These are phyloP conservation scores for Trichophyton benhamiae DNA, from an alignment of 2,329 filamentous ascomycete species.

Conservation along the genomic window DNA sequence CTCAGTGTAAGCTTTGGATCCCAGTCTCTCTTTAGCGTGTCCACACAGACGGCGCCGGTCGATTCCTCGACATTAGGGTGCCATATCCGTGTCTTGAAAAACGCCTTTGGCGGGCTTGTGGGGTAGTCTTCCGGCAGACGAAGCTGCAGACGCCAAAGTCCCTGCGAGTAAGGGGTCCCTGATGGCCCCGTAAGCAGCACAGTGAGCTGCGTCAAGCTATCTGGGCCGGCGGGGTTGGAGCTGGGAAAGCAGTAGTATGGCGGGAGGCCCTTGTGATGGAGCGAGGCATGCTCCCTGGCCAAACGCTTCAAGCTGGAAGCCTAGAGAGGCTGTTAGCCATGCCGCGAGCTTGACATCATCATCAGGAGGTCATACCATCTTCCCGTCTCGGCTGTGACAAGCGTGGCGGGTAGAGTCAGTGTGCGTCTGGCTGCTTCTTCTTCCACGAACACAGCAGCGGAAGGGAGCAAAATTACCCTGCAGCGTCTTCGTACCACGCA, in stretches of 20 bases:
- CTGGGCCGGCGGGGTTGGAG: conserved; percentile 23
- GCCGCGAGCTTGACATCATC: background rate
- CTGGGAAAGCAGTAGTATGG: conserved; percentile 49
- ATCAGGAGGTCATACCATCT: background rate
- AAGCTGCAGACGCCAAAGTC: conserved; percentile 48
- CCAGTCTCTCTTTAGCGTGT: conserved; percentile 55
- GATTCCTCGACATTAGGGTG: conserved; percentile 53
- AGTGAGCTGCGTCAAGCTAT: conserved; percentile 47
- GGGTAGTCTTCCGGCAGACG: conserved; percentile 48
- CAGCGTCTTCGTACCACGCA: background rate
- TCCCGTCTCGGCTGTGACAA: background rate
- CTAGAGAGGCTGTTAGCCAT: conserved; percentile 9
- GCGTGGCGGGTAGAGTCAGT: background rate
- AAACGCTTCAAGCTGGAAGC: conserved; percentile 42
- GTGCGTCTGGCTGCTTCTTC: background rate
- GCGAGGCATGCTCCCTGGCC: conserved; percentile 45
- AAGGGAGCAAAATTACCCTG: background rate
- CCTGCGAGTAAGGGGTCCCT: conserved; percentile 47
- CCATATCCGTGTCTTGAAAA: conserved; percentile 50
- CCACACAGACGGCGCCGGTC: conserved; percentile 51
- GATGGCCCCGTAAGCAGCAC: conserved; percentile 48
- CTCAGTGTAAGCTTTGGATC: conserved; percentile 44
- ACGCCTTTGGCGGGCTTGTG: conserved; percentile 40
- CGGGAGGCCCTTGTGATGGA: conserved; percentile 44
- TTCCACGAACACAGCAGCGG: background rate